These are phyloP conservation scores for Carex sylvatica DNA, from an alignment of 202 grass and related monocot genomes.

Conservation along the genomic window DNA sequence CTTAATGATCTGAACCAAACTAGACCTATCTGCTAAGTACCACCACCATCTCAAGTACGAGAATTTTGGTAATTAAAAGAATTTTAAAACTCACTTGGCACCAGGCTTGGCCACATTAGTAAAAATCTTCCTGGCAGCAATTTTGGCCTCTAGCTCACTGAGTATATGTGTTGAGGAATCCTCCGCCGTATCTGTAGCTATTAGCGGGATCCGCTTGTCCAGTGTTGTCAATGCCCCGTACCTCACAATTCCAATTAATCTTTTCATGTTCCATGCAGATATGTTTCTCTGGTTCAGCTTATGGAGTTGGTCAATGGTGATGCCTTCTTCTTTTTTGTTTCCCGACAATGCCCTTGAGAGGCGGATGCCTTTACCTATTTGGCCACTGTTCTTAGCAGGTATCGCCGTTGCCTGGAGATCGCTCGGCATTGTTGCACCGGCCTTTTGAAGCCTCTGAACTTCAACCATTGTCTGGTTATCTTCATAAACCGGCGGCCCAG, in stretches of 20 bases:
- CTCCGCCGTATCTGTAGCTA: conserved; percentile 22
- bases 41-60: neutral
- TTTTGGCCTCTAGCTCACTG: conserved; percentile 72
- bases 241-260: conserved; percentile 72
- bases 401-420: conserved; percentile 41
- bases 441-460: conserved; percentile 69
- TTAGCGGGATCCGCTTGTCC: conserved; percentile 62
- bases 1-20: neutral
- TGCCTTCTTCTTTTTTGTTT: conserved; percentile 31
- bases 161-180: conserved; percentile 61
- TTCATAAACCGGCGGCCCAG: conserved; percentile 54
- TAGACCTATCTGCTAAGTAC: neutral
- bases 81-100: conserved; percentile 54
- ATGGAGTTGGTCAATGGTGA: conserved; percentile 65
- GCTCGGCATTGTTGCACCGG: conserved; percentile 46
- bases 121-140: conserved; percentile 83
- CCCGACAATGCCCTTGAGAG: conserved; percentile 30
- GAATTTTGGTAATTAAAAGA: neutral
- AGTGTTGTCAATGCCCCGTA: conserved; percentile 53
- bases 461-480: conserved; percentile 59
- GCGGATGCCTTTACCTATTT: conserved; percentile 36
- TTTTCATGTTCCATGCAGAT: conserved; percentile 95
- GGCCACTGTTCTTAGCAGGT: conserved; percentile 39
- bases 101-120: conserved; percentile 62
- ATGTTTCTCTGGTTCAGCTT: conserved; percentile 81